Percentiles rank a stretch among this genome's conserved stretches.
These are phyloP conservation scores for Salix koriyanagi DNA, from an alignment of 345 rosid species.

Conservation along the genomic window DNA sequence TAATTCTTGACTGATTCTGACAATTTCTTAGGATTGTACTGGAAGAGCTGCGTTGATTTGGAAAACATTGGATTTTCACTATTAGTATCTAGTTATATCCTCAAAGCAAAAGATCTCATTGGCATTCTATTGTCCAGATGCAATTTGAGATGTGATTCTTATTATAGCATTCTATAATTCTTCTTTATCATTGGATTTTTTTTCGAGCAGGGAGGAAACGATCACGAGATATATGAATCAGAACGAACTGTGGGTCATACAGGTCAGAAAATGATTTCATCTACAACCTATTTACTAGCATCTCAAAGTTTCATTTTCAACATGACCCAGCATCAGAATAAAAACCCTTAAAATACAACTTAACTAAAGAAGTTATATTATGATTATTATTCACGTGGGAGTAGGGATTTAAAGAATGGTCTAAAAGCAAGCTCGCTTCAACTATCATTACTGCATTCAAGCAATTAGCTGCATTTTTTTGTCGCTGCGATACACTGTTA, in stretches of 20 bases:
- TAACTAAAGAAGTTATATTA: background rate
- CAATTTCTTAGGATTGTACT: background rate
- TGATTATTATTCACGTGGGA: background rate
- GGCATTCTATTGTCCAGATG: background rate
- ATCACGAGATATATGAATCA: constrained; percentile 85
- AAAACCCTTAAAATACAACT: background rate
- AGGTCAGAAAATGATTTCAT: constrained; percentile 44
- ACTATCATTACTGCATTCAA: too few species aligned
- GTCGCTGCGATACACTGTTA: too few species aligned
- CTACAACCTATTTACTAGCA: background rate
- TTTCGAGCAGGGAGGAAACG: constrained; percentile 82
- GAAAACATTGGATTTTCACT: background rate
- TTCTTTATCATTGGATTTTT: background rate
- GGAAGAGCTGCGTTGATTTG: background rate
- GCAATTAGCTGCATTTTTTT: too few species aligned
- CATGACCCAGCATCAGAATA: background rate
- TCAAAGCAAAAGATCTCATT: background rate
- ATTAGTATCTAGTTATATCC: background rate
- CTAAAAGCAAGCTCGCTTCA: too few species aligned
- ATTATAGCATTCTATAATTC: background rate
- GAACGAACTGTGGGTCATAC: constrained; percentile 78
- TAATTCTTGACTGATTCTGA: background rate
- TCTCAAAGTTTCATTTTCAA: background rate
- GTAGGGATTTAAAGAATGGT: background rate
- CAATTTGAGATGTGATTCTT: background rate